A percentile compares a stretch with the other conserved stretches of the same genome.
Conservation (phyloP, 768 basidiomycete genomes). For the Clitopilus hobsonii region DNA sequence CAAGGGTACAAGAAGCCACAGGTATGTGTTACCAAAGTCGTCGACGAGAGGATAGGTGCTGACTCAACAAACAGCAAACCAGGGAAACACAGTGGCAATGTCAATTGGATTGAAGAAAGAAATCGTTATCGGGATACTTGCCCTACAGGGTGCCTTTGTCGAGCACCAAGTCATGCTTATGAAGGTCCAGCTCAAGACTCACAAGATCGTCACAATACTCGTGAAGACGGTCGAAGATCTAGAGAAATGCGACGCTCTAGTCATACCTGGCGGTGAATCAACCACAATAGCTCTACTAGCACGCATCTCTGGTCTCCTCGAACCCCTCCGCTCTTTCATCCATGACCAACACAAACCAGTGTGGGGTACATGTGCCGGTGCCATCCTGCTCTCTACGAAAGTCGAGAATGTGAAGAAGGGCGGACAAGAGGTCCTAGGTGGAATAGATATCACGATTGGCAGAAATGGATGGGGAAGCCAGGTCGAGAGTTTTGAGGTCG, state of each 20-base stretch:
- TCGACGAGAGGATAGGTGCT: background rate
- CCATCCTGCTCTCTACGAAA: slow-evolving; percentile 76
- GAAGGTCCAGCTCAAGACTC: slow-evolving; percentile 38
- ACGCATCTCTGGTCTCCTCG: slow-evolving; percentile 66
- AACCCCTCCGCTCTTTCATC: slow-evolving; percentile 76
- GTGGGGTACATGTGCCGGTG: slow-evolving; percentile 97
- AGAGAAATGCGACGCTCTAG: slow-evolving; percentile 69
- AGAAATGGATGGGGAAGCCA: slow-evolving; percentile 95
- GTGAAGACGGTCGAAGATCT: slow-evolving; percentile 80
- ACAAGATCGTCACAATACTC: slow-evolving; percentile 42
- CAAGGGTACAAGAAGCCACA: background rate
- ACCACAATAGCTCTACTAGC: slow-evolving; percentile 86
- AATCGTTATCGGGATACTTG: slow-evolving; percentile 30
- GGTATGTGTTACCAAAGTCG: background rate
- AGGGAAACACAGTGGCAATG: slow-evolving; percentile 3
- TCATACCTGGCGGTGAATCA: slow-evolving; percentile 96
- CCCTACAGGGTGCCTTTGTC: slow-evolving; percentile 88
- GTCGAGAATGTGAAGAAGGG: slow-evolving; percentile 79
- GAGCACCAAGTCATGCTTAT: slow-evolving; percentile 79
- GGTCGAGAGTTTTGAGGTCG: slow-evolving; percentile 88
- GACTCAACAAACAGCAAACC: background rate
- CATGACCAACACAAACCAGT: slow-evolving; percentile 64
- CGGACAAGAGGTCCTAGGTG: slow-evolving; percentile 83
- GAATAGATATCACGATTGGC: slow-evolving; percentile 72
- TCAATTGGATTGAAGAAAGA: background rate